Evolutionary conservation across 805 yeast species (phyloP).

Genomic region (Candida glaebosa): DNA sequence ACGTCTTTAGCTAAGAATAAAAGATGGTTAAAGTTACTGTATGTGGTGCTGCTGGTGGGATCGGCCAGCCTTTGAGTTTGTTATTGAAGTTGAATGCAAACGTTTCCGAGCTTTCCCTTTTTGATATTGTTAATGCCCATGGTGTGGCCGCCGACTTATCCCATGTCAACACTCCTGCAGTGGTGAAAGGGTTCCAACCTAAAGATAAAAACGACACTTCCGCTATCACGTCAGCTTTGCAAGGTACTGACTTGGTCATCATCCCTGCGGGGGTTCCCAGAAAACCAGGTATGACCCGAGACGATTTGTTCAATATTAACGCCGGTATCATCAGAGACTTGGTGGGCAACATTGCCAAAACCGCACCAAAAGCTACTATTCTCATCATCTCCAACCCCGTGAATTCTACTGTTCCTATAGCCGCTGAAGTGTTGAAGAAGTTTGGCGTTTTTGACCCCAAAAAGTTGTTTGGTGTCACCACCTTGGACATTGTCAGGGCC

Average conservation of each 20-base stretch:
- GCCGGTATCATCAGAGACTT: constrained; percentile 43
- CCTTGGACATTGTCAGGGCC: constrained; percentile 44
- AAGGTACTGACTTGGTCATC: constrained; percentile 36
- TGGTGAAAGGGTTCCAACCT: constrained; percentile 41
- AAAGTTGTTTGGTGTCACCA: constrained; percentile 45
- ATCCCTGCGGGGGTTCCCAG: constrained; percentile 49
- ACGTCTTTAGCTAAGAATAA: neutral
- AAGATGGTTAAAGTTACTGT: constrained; percentile 44
- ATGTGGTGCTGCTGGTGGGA: constrained; percentile 49
- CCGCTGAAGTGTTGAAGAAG: constrained; percentile 46
- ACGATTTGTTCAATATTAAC: constrained; percentile 45
- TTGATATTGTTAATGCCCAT: constrained; percentile 42
- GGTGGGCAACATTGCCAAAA: constrained; percentile 36
- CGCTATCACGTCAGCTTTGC: constrained; percentile 36
- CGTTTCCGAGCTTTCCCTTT: constrained; percentile 38
- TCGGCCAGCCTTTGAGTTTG: constrained; percentile 45
- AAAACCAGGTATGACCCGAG: constrained; percentile 48
- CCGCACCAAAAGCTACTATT: constrained; percentile 41
- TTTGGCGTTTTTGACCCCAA: constrained; percentile 44
- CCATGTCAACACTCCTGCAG: constrained; percentile 39
- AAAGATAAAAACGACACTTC: constrained; percentile 32
- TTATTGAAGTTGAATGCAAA: constrained; percentile 38
- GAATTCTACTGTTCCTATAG: constrained; percentile 45
- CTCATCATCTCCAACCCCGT: constrained; percentile 46
- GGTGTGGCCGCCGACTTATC: constrained; percentile 47